phyloP scores from a whole-genome alignment of 352 stramenopile species.

The Phytophthora tubulina region DNA sequence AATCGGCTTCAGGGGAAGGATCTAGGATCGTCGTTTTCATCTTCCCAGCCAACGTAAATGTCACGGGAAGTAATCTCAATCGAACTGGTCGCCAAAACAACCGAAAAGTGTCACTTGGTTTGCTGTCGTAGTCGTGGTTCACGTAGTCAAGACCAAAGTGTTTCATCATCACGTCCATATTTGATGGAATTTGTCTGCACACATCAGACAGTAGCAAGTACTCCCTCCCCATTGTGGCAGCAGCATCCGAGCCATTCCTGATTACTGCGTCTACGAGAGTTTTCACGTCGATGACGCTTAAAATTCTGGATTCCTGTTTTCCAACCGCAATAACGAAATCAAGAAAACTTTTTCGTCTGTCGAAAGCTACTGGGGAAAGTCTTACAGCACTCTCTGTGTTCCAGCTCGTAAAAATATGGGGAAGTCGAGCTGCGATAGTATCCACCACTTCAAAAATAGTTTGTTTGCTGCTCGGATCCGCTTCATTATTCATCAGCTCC shows the following conservation, averaged over 20 bases:
- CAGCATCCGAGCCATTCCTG: not conserved
- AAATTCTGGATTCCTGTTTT: conserved; percentile 2
- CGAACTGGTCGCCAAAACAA: conserved; percentile 26
- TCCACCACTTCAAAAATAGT: conserved; percentile 2
- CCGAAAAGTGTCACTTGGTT: conserved; percentile 15
- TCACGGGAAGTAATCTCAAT: conserved; percentile 13
- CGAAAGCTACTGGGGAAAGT: conserved; percentile 12
- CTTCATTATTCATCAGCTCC: conserved; percentile 7
- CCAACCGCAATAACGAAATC: conserved; percentile 30
- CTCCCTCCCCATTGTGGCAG: conserved; percentile 14
- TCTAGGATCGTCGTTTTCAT: conserved; percentile 24
- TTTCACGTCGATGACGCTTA: conserved; percentile 16
- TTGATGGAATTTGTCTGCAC: conserved; percentile 19
- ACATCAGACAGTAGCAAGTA: conserved; percentile 24
- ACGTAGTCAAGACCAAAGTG: conserved; percentile 2
- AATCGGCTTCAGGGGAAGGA: conserved; percentile 3
- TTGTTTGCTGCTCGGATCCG: not conserved
- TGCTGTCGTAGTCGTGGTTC: not conserved
- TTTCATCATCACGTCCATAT: conserved; percentile 8
- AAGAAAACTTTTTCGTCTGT: conserved; percentile 23
- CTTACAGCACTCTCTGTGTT: not conserved
- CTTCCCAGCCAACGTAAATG: not conserved
- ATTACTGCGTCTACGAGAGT: conserved; percentile 18
- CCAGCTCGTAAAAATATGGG: conserved; percentile 19
- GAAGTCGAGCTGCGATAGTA: conserved; percentile 7